Conservation (phyloP, 1,139 yeast species). For the Komagataea norvegica region DNA sequence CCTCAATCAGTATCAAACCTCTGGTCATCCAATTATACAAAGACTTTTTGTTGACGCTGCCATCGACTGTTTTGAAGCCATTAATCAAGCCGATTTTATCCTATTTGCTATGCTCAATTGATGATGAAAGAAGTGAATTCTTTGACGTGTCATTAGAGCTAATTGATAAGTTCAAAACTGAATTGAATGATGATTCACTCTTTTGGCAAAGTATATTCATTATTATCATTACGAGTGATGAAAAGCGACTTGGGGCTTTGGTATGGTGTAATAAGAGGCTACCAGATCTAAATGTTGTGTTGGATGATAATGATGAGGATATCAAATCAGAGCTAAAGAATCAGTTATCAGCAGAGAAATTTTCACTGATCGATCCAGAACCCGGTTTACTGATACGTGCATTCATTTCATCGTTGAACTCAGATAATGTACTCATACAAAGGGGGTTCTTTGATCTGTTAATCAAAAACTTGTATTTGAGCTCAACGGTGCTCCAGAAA, state of each 20-base stretch:
- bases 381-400: slow-evolving; percentile 76
- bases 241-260: slow-evolving; percentile 76
- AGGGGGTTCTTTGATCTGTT: slow-evolving; percentile 87
- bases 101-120: slow-evolving; percentile 80
- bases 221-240: slow-evolving; percentile 72
- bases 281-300: slow-evolving; percentile 46
- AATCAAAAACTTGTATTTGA: slow-evolving; percentile 60
- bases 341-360: slow-evolving; percentile 14
- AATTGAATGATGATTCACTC: slow-evolving; percentile 60
- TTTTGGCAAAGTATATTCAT: slow-evolving; percentile 86
- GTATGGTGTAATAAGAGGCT: slow-evolving; percentile 66
- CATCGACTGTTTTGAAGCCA: slow-evolving; percentile 43
- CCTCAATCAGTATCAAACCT: slow-evolving; percentile 84
- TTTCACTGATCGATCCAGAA: slow-evolving; percentile 58
- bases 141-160: slow-evolving; percentile 57
- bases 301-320: slow-evolving; percentile 24
- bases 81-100: slow-evolving; percentile 67
- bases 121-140: slow-evolving; percentile 85
- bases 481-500: slow-evolving; percentile 50
- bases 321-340: slow-evolving; percentile 12
- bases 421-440: slow-evolving; percentile 66
- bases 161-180: slow-evolving; percentile 55
- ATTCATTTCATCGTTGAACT: slow-evolving; percentile 59
- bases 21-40: slow-evolving; percentile 59
- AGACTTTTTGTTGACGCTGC: slow-evolving; percentile 50